Evolutionary conservation across 495 filamentous ascomycete species (phyloP), one percentile per base, ranked within the genome.

Genomic region (Bacidia gigantensis): DNA sequence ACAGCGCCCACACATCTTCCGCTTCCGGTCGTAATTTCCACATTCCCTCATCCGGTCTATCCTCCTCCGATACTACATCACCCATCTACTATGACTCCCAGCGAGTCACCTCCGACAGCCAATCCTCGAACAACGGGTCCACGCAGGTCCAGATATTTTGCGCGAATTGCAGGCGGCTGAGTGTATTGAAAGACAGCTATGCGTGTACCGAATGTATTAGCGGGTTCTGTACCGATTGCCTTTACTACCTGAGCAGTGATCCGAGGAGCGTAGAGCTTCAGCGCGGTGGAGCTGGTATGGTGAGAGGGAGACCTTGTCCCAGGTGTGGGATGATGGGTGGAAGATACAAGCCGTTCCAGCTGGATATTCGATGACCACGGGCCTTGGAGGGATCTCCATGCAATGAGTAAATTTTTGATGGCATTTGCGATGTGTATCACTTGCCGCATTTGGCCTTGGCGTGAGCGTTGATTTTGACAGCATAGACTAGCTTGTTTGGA

Each of bases 201-300:
- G 89, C 89, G 11, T 95, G 89, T 66, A 94, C 88, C 0, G 88
- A 95, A 62, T 95, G 89, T 63, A 94, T 95, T 47, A 92, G 86
- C 62, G 89, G 89, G 1, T 75, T 95, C 45, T 95, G 89, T 61
- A 81, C 78, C 49, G 83, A 84, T 40, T 95, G 89, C 54, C 86
- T 94, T 17, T 79, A 84, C 55, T 79, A 84, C 56, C 75, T 92
- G 51, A 83, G 87, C 18, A 70, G 68, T 53, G 67, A 76, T 63
- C 54, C 74, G 60, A 42, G 69, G 12, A 38, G 10, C 22, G 47
- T 3, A n/a, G 26, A 26, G 11, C 22, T 47, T 18, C 44, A 47
- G 44, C 44, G 26, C n/a, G 26, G 44, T 12, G 26, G 22, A 9
- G 44, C 21, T 14, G 44, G 44, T 60, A 51, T 62, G 51, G 60